Evolutionary conservation across 202 grass and related monocot genomes (phyloP), one percentile per base, ranked within the genome.

Genomic region (Dendrocalamus latiflorus): DNA sequence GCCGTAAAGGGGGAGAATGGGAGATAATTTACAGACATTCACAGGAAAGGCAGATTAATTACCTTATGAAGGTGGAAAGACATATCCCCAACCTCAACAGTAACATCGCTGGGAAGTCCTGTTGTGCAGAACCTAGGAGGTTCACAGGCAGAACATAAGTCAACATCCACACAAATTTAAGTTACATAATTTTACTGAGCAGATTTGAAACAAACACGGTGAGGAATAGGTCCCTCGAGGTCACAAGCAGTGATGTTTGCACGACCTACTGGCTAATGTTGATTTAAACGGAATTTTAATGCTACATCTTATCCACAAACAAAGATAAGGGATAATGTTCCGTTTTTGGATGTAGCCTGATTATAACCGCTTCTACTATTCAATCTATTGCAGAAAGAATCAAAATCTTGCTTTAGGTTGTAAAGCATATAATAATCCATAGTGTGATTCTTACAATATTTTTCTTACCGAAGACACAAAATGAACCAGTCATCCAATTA

Each of bases 21-120:
- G 42, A 48, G 45, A 48, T 14, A 37, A 71, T 47, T 58, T 73
- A 42, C 53, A 86, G 5, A 9, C 0, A 73, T 25, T 65, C 16
- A 50, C 5, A 68, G 22, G 53, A 75, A 82, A 82, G 28, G 33
- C 30, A 51, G 1, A 49, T 79, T 81, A 94, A 43, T 79, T 81
- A 97, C 95, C 95, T 97, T 97, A 65, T 97, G 95, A 81, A 97
- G 95, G 75, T 94, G 95, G 79, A 97, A 97, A 73, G 86, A 89
- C 88, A 94, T 94, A 48, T 90, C 90, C 63, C 86, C 88, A 86
- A 93, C 90, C 84, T 97, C 90, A 74, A 97, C 82, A 22, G 92
- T 94, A 85, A 97, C 76, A 91, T 97, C 95, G 26, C 95, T 97
- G 26, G 95, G 92, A 65, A 97, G 88, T 60, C 95, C 92, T 77